Evolutionary conservation across 2,329 filamentous ascomycete genomes (phyloP).

Genomic region (Pestalotiopsis sp.): DNA sequence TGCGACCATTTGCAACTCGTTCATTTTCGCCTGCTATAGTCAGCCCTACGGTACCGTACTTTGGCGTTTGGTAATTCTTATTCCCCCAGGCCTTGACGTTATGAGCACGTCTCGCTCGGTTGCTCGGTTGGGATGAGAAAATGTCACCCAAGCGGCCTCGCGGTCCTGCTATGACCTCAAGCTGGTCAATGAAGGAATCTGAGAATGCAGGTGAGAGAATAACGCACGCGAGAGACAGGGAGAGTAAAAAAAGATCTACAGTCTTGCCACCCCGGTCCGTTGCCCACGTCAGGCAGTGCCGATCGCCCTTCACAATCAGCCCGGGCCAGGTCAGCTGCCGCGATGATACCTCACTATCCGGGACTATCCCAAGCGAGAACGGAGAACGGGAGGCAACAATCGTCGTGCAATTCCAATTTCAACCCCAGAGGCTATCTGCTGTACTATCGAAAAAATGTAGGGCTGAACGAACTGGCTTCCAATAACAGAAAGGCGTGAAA

Average conservation of each 20-base stretch:
- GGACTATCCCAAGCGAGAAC: not conserved
- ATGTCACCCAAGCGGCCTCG: too few relatives aligned
- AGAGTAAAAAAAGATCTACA: not conserved
- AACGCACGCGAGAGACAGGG: not conserved
- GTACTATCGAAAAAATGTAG: not conserved
- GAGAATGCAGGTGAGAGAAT: not conserved
- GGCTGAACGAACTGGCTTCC: not conserved
- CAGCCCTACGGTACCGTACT: too few relatives aligned
- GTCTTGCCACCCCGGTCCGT: not conserved
- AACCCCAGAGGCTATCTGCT: not conserved
- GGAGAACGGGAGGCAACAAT: not conserved
- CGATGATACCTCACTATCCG: not conserved
- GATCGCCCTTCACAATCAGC: not conserved
- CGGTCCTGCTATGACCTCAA: too few relatives aligned
- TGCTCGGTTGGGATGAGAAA: too few relatives aligned
- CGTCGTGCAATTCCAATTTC: not conserved
- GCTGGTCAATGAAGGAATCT: too few relatives aligned
- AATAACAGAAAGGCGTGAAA: not conserved
- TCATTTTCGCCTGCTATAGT: too few relatives aligned
- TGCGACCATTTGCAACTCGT: too few relatives aligned
- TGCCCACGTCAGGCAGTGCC: not conserved
- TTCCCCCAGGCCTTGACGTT: too few relatives aligned
- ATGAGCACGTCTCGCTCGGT: too few relatives aligned
- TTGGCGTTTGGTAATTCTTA: too few relatives aligned
- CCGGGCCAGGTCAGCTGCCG: not conserved